Evolutionary conservation across 768 basidiomycete genomes (phyloP).

Genomic region (Leccinum subgranulosum): DNA sequence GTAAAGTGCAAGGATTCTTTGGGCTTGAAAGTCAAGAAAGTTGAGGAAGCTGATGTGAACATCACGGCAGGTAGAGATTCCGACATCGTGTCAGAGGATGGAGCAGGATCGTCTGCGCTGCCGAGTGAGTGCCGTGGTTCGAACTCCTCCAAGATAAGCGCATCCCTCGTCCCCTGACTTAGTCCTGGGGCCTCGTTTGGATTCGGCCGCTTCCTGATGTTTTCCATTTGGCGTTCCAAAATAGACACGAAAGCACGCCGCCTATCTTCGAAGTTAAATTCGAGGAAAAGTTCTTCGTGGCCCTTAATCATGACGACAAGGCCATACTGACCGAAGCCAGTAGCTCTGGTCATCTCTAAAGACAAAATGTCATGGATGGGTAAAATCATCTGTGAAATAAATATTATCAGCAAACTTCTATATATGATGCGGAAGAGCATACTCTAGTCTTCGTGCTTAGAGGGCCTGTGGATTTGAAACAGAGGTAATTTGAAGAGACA

Average conservation of each 20-base stretch:
- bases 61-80: slow-evolving; percentile 85
- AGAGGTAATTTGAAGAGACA: slow-evolving; percentile 89
- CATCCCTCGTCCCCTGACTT: slow-evolving; percentile 61
- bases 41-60: slow-evolving; percentile 95
- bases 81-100: slow-evolving; percentile 53
- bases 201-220: slow-evolving; percentile 48
- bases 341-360: slow-evolving; percentile 80
- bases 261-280: slow-evolving; percentile 80
- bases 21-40: slow-evolving; percentile 96
- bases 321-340: slow-evolving; percentile 87
- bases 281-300: slow-evolving; percentile 97
- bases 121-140: slow-evolving; percentile 46
- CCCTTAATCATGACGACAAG: slow-evolving; percentile 89
- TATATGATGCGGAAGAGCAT: slow-evolving; percentile 25
- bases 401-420: slow-evolving; percentile 3
- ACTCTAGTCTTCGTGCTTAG: slow-evolving; percentile 81
- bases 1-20: slow-evolving; percentile 83
- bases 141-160: slow-evolving; percentile 82
- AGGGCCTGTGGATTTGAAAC: slow-evolving; percentile 88
- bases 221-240: slow-evolving; percentile 80
- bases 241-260: slow-evolving; percentile 74
- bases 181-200: slow-evolving; percentile 42
- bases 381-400: slow-evolving; percentile 76
- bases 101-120: slow-evolving; percentile 40
- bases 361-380: slow-evolving; percentile 88